phyloP scores from a whole-genome alignment of 2,329 filamentous ascomycete species.

The Chaetomium sp. region DNA sequence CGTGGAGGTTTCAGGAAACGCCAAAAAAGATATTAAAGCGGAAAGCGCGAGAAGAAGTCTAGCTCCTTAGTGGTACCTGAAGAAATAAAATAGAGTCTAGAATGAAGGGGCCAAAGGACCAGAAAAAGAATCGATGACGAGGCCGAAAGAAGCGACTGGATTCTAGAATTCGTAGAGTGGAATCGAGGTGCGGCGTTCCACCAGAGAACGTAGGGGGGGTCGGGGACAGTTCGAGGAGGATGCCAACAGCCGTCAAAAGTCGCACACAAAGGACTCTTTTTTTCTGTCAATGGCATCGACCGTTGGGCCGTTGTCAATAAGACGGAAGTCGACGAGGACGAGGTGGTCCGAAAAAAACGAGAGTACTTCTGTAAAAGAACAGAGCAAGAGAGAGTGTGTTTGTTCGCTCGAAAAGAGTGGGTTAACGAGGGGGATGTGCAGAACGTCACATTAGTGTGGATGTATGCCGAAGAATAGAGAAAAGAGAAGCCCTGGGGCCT shows the following conservation, averaged over 20 bases:
- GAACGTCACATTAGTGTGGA: too few relatives aligned
- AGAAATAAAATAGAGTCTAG: conserved; percentile 1
- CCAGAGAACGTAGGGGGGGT: too few relatives aligned
- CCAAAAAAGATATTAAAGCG: not conserved
- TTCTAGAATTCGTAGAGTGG: too few relatives aligned
- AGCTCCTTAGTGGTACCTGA: too few relatives aligned
- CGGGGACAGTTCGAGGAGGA: not conserved
- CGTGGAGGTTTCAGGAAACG: not conserved
- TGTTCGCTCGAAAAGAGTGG: too few relatives aligned
- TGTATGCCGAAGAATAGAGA: too few relatives aligned
- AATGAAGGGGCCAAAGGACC: not conserved
- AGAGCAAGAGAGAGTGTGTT: not conserved
- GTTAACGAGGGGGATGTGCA: too few relatives aligned
- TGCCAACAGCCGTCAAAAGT: not conserved
- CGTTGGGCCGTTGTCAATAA: not conserved
- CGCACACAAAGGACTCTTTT: not conserved
- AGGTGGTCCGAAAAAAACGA: not conserved
- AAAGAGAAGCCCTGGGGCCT: too few relatives aligned
- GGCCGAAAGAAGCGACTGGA: too few relatives aligned
- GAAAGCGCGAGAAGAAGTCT: too few relatives aligned
- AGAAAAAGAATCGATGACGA: too few relatives aligned
- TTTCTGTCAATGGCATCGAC: not conserved
- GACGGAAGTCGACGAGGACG: not conserved
- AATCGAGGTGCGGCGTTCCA: too few relatives aligned
- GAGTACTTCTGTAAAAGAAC: not conserved